Evolutionary conservation across 2,329 filamentous ascomycete species (phyloP).

Genomic region (Aspergillus pseudonomiae): DNA sequence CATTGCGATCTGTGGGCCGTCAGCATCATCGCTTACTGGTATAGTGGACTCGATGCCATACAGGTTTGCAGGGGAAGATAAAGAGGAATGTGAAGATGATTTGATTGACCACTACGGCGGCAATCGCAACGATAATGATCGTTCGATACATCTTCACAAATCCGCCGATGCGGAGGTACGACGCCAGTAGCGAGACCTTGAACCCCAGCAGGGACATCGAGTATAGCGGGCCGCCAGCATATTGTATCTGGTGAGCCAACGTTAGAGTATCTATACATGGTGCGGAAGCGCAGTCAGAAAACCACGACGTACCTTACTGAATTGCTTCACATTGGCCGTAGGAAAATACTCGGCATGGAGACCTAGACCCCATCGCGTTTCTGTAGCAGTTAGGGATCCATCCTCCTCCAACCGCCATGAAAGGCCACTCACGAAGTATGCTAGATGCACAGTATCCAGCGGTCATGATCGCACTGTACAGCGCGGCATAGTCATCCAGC

Average conservation of each 20-base stretch:
- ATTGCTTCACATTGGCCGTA: constrained; percentile 26
- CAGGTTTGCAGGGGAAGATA: constrained; percentile 31
- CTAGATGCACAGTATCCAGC: constrained; percentile 21
- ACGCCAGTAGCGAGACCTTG: constrained; percentile 51
- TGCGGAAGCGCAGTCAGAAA: neutral
- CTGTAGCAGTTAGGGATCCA: constrained; percentile 12
- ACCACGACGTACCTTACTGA: constrained; percentile 26
- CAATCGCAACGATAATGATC: constrained; percentile 38
- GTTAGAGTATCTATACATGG: neutral
- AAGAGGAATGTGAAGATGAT: constrained; percentile 35
- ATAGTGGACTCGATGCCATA: constrained; percentile 7
- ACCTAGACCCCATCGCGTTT: constrained; percentile 33
- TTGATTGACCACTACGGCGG: constrained; percentile 43
- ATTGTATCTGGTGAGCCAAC: constrained; percentile 27
- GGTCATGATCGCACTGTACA: constrained; percentile 25
- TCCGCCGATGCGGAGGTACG: constrained; percentile 51
- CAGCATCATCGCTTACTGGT: neutral
- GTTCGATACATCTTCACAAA: constrained; percentile 40
- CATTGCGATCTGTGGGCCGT: constrained; percentile 32
- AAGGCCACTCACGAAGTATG: constrained; percentile 24
- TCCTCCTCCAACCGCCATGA: neutral
- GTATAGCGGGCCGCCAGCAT: constrained; percentile 32
- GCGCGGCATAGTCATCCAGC: constrained; percentile 32
- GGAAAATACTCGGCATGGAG: constrained; percentile 25
- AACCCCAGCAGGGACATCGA: constrained; percentile 46